Base-by-base conservation (phyloP, 1,139 yeast species). In the Yamadazyma mexicana region DNA sequence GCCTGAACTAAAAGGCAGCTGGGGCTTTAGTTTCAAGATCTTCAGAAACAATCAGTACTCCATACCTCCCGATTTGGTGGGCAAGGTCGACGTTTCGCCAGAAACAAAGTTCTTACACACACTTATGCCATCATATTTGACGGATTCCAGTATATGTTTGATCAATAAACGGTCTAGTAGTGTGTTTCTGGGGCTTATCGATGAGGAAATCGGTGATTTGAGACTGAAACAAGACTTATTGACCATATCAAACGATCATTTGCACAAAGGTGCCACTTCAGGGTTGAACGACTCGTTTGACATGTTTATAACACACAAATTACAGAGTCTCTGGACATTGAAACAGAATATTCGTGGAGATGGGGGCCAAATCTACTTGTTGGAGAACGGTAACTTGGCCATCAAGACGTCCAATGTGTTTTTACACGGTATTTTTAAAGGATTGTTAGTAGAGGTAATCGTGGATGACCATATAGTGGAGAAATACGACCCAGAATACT, bases 261-360 rank as follows among this genome's bases (percentile, higher is more conserved):
- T 72, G 17, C 69, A 69, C 41, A 49, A 56, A 29, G 77, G 77
- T 0, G 76, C 79, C 16, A 70, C 80, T 2, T 59, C 69, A 0
- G 81, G 77, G 2, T 53, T 75, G 28, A 69, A 69, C 40, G 82
- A 77, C 45, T 64, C 69, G 15, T 75, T 77, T 49, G 83, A 78
- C 45, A 49, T 56, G 50, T 50, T 82, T 40, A 57, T 77, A 0
- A 66, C 69, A 18, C 74, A 76, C 28, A 83, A 84, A 53, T 60
- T 87, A 39, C 87, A 81, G 54, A 79, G 88, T 48, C 59, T 83
- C 39, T 87, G 95, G 95, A 64, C 72, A 1, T 72, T 79, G 40
- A 68, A 87, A 43, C 95, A 87, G 58, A 69, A 78, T n/a, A 73
- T 86, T 33, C 76, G 79, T 47, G 95, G 94, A 2, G 92, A 85